Evolutionary conservation across 2,329 filamentous ascomycete species (phyloP).

Genomic region (Xylaria sp.): DNA sequence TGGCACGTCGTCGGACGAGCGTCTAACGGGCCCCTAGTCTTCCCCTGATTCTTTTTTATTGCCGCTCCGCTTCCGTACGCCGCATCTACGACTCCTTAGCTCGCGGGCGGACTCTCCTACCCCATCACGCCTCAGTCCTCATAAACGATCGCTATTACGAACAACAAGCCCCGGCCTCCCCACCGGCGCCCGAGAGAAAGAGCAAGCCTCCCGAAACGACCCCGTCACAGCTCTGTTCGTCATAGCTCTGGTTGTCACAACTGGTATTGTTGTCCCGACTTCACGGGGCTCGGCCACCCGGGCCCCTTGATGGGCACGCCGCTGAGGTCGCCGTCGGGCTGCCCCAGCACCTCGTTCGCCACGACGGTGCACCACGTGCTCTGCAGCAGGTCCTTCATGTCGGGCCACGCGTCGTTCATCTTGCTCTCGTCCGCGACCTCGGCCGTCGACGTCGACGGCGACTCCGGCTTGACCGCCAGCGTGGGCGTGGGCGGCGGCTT

Average conservation of each 20-base stretch:
- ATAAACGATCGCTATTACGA: no score
- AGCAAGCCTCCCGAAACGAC: no score
- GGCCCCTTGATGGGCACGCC: background rate
- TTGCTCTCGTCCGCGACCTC: background rate
- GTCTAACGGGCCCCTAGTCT: background rate
- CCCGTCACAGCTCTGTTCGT: background rate
- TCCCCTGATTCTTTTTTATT: background rate
- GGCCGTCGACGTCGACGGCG: background rate
- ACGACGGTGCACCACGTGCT: conserved; percentile 11
- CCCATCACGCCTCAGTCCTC: no score
- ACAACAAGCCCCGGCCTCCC: no score
- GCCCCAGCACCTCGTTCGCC: conserved; percentile 9
- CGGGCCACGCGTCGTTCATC: conserved; percentile 31
- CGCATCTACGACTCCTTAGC: no score
- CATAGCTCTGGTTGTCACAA: background rate
- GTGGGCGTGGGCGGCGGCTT: background rate
- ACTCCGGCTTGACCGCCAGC: background rate
- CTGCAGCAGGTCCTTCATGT: conserved; percentile 23
- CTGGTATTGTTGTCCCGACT: background rate
- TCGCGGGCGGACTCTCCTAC: no score
- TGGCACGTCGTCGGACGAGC: background rate
- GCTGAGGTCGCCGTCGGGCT: background rate
- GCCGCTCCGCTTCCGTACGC: background rate
- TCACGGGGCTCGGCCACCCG: conserved; percentile 9
- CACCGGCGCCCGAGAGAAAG: no score